Evolutionary conservation across 192 early-diverging fungal genomes (phyloP), one percentile per base, ranked within the genome.

Genomic region (Coemansia sp.): DNA sequence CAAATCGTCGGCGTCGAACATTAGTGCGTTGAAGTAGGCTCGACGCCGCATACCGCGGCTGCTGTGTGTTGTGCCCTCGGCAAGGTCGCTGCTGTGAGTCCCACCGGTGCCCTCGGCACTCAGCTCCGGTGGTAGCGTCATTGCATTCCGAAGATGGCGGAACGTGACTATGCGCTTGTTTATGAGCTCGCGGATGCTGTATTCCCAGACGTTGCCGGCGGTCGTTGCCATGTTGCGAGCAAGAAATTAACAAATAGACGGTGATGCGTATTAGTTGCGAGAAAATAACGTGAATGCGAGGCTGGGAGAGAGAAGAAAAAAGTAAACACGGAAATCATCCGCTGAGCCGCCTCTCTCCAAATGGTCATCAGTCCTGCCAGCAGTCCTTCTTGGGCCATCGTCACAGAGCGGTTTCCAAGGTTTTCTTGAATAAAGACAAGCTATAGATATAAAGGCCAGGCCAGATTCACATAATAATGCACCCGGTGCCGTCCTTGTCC

Each of bases 141-240:
- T 60, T 40, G 68, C 29, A 55, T 70, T 70, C 17, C 75, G 60
- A 28, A 78, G 69, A 64, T 78, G 75, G 52, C 68, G 54, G 29
- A 78, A 78, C 10, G 75, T 78, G 26, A 72, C 75, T 41, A 78
- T 78, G 26, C 75, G 75, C 58, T 68, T 71, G 58, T 61, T 66
- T 36, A 78, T 60, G 19, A 71, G 63, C 44, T 78, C 75, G 23
- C 75, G 75, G 34, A 72, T 69, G 55, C 67, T 67, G 35, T 67
- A 50, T 54, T 78, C 75, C 75, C 75, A 78, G 28, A 70, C 74
- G 44, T 77, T 77, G 35, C 62, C 67, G 4, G 74, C 60, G 5
- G 58, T 41, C 5, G 64, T 31, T 15, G 60, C 51, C 71, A 74
- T 74, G 8, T 53, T 7, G 23, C 22, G 15, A 8, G 26, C 14